These are phyloP conservation scores for Simplicillium aogashimaense DNA, from an alignment of 2,329 filamentous ascomycete genomes.

Conservation along the genomic window DNA sequence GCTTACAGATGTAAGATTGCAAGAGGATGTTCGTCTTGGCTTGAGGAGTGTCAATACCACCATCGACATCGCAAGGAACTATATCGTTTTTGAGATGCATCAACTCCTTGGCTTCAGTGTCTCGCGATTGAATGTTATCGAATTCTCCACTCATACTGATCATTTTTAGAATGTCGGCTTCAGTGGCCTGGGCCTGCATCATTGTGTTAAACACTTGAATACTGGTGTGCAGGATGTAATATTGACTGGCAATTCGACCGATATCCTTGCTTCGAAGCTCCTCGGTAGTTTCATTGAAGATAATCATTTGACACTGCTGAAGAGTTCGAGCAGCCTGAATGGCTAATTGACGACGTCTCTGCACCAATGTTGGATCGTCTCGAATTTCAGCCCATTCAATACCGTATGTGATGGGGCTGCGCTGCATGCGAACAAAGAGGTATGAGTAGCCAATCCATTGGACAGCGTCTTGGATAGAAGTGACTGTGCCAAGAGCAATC, in stretches of 20 bases:
- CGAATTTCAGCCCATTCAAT: slow-evolving; percentile 89
- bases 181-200: slow-evolving; percentile 79
- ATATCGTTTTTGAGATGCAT: slow-evolving; percentile 58
- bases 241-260: slow-evolving; percentile 93
- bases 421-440: slow-evolving; percentile 90
- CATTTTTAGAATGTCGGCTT: slow-evolving; percentile 92
- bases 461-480: slow-evolving; percentile 84
- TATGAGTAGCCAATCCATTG: slow-evolving; percentile 98
- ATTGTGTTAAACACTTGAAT: slow-evolving; percentile 93
- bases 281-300: slow-evolving; percentile 91
- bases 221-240: slow-evolving; percentile 86
- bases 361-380: slow-evolving; percentile 80
- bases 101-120: slow-evolving; percentile 86
- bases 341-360: slow-evolving; percentile 73
- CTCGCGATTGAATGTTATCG: slow-evolving; percentile 88
- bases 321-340: slow-evolving; percentile 81
- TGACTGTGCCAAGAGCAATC: slow-evolving; percentile 87
- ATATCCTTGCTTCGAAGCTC: slow-evolving; percentile 92
- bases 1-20: slow-evolving; percentile 86
- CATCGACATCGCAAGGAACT: slow-evolving; percentile 70
- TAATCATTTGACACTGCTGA: slow-evolving; percentile 96
- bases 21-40: slow-evolving; percentile 93
- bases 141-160: slow-evolving; percentile 97
- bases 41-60: slow-evolving; percentile 61
- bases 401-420: slow-evolving; percentile 83